Conservation (phyloP, 768 basidiomycete genomes). For the Mycena indigotica region DNA sequence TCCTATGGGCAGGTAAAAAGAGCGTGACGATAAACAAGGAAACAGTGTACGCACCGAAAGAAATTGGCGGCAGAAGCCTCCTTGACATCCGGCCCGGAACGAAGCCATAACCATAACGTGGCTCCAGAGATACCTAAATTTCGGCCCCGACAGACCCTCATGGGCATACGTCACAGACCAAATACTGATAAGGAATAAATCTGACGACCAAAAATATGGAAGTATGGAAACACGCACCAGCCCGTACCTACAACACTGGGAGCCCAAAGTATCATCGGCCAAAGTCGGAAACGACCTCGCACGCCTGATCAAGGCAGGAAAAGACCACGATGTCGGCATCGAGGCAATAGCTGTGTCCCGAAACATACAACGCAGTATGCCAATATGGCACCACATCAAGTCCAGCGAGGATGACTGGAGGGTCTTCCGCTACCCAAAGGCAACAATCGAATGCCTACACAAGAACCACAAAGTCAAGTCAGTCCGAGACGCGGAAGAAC, state of each 20-base stretch:
- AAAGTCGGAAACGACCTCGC: neutral
- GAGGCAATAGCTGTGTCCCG: neutral
- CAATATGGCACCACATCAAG: neutral
- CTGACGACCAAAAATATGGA: neutral
- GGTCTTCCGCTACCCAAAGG: neutral
- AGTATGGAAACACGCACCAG: neutral
- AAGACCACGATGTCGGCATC: neutral
- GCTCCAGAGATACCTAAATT: neutral
- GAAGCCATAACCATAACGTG: neutral
- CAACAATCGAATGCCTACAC: neutral
- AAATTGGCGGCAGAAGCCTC: neutral
- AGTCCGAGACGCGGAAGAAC: neutral
- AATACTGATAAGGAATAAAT: neutral
- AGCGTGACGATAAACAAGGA: slow-evolving; percentile 1
- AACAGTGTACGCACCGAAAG: neutral
- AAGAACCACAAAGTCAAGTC: neutral
- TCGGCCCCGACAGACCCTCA: neutral
- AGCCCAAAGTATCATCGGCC: neutral
- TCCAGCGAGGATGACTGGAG: neutral
- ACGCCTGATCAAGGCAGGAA: neutral
- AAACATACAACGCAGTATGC: neutral
- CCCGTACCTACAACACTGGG: neutral
- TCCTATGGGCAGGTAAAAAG: neutral
- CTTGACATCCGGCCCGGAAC: neutral
- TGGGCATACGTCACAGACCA: neutral